These are phyloP conservation scores for Neurospora sp. DNA, from an alignment of 495 filamentous ascomycete genomes.

Conservation along the genomic window DNA sequence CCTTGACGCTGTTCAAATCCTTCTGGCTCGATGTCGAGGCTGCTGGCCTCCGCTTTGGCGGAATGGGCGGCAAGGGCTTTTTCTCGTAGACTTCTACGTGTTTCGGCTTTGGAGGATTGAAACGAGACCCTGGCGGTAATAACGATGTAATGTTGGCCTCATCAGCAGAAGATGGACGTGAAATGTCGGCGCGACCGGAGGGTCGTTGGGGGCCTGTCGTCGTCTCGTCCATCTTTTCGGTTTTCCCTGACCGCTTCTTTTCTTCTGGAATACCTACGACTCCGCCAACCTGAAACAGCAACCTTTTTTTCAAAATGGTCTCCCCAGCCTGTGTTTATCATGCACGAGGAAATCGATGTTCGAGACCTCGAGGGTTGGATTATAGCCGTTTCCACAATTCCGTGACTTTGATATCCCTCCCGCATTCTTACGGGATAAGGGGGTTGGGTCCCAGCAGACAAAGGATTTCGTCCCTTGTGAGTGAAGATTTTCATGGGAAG, in stretches of 20 bases:
- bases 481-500: not conserved
- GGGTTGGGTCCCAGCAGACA: not conserved
- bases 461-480: not conserved
- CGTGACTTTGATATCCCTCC: not conserved
- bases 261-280: not conserved
- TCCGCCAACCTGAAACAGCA: not conserved
- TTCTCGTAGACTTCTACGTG: conserved; percentile 13
- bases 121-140: not conserved
- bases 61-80: conserved; percentile 16
- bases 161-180: not conserved
- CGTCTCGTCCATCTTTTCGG: not conserved
- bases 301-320: not conserved
- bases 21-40: conserved; percentile 14
- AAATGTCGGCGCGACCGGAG: not conserved
- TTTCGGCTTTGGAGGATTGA: conserved; percentile 6
- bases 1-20: conserved; percentile 8
- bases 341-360: not conserved
- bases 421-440: not conserved
- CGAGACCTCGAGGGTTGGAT: not conserved
- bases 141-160: not conserved
- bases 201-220: not conserved
- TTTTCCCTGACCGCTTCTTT: not conserved
- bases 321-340: not conserved
- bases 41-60: conserved; percentile 6
- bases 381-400: not conserved